A percentile compares a stretch with the other conserved stretches of the same genome.
Evolutionary conservation across 257 asterid species (phyloP).

Genomic region (Nicotiana otophora): DNA sequence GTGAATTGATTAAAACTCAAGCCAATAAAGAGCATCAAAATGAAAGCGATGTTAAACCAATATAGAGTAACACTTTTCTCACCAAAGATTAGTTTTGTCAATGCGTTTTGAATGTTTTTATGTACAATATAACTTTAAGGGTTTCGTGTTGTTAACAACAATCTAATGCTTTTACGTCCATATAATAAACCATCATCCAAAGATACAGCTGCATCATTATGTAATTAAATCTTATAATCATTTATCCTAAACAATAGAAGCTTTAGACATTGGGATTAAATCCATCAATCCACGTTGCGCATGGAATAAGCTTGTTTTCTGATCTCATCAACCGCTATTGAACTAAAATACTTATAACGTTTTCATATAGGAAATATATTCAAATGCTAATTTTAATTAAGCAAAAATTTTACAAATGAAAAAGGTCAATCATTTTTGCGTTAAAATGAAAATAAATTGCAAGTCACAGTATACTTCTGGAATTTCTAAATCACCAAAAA

Average conservation of each 20-base stretch:
- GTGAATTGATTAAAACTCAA: background rate
- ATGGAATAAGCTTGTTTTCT: background rate
- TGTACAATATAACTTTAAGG: background rate
- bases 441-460: background rate
- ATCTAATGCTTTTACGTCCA: background rate
- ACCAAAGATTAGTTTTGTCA: background rate
- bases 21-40: background rate
- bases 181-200: background rate
- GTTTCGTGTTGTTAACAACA: slow-evolving; percentile 5
- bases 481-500: background rate
- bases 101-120: background rate
- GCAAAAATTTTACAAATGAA: background rate
- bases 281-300: background rate
- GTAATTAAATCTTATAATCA: background rate
- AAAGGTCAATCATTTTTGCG: background rate
- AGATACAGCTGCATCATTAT: background rate
- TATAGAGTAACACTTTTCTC: background rate
- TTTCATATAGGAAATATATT: background rate
- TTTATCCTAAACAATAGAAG: background rate
- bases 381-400: background rate
- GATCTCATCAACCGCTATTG: background rate
- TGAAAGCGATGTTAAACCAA: background rate
- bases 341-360: background rate
- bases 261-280: background rate
- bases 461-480: background rate